Conservation (phyloP, 2,329 filamentous ascomycete genomes). For the Sclerotinia nivalis region DNA sequence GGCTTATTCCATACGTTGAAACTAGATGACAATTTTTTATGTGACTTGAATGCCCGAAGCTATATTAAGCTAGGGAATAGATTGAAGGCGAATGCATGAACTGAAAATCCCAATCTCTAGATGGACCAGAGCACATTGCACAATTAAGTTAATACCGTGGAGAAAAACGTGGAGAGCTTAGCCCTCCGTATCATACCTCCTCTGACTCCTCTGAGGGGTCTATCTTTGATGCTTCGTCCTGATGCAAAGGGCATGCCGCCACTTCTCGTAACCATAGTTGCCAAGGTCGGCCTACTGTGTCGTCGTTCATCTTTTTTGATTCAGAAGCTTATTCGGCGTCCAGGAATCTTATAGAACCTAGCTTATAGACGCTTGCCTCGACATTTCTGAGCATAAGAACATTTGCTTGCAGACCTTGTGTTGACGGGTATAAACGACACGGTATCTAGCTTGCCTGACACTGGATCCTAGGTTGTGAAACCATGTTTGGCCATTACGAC, state of each 20-base stretch:
- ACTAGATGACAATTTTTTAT: neutral
- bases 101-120: neutral
- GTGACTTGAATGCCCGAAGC: neutral
- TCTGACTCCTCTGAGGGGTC: neutral
- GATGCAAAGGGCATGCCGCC: slow-evolving; percentile 36
- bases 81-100: neutral
- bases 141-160: neutral
- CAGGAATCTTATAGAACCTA: slow-evolving; percentile 22
- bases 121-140: slow-evolving; percentile 8
- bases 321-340: slow-evolving; percentile 33
- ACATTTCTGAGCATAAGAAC: slow-evolving; percentile 39
- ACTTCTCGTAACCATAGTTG: slow-evolving; percentile 40
- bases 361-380: neutral
- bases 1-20: slow-evolving; percentile 1
- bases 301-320: slow-evolving; percentile 37
- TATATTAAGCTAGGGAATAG: neutral
- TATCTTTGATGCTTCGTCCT: slow-evolving; percentile 9
- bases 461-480: slow-evolving; percentile 44
- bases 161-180: slow-evolving; percentile 3
- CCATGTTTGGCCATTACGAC: slow-evolving; percentile 51
- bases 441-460: slow-evolving; percentile 46
- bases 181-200: slow-evolving; percentile 4
- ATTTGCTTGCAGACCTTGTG: slow-evolving; percentile 45
- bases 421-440: slow-evolving; percentile 49
- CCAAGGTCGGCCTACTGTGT: slow-evolving; percentile 39